These are phyloP conservation scores for Teratosphaeria nubilosa DNA, from an alignment of 2,329 filamentous ascomycete genomes.

Conservation along the genomic window DNA sequence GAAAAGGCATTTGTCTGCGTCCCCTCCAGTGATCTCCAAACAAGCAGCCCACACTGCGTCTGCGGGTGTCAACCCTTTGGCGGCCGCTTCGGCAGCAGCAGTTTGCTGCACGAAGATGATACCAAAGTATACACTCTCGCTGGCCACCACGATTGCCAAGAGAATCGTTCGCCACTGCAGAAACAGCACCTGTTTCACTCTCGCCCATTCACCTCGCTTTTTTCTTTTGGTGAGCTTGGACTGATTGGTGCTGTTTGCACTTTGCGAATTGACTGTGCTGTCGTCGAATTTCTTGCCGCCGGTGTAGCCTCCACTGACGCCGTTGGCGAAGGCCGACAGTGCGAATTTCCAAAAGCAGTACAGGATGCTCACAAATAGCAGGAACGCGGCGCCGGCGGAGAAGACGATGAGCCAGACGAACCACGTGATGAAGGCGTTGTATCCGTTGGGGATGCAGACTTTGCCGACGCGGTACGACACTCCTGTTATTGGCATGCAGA, in stretches of 20 bases:
- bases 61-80: constrained; percentile 38
- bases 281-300: background rate
- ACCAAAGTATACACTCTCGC: constrained; percentile 73
- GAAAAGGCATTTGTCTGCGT: constrained; percentile 54
- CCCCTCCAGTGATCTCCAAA: constrained; percentile 42
- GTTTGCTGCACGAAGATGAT: constrained; percentile 68
- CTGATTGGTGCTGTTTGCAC: background rate
- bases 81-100: constrained; percentile 45
- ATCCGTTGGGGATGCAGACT: constrained; percentile 87
- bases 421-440: constrained; percentile 56
- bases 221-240: background rate
- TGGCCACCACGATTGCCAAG: constrained; percentile 67
- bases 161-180: constrained; percentile 77
- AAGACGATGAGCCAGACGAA: constrained; percentile 30
- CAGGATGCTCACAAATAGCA: constrained; percentile 23
- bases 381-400: constrained; percentile 16
- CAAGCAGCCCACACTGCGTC: constrained; percentile 56
- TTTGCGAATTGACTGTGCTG: background rate
- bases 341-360: constrained; percentile 28
- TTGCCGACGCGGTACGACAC: constrained; percentile 86
- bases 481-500: constrained; percentile 72
- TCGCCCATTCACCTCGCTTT: constrained; percentile 41
- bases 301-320: background rate
- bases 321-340: constrained; percentile 2
- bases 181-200: constrained; percentile 62